These are phyloP conservation scores for Solanum hybrid DNA, from an alignment of 305 asterid species.

Conservation along the genomic window DNA sequence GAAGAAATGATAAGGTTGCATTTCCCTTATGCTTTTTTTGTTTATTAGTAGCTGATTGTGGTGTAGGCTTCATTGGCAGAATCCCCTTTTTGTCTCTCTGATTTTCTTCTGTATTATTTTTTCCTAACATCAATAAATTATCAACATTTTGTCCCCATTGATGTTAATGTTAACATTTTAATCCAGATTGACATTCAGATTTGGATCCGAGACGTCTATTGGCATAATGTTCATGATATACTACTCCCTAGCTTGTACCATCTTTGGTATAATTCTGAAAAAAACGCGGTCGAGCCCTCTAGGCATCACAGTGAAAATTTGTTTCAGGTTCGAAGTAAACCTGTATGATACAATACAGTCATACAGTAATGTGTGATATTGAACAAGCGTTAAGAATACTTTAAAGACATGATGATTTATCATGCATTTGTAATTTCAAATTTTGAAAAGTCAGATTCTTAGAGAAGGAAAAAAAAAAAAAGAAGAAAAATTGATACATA, in stretches of 20 bases:
- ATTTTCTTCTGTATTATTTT: background rate
- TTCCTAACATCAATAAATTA: background rate
- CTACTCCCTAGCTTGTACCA: background rate
- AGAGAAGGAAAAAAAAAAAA: background rate
- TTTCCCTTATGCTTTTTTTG: background rate
- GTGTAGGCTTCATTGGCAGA: constrained; percentile 1
- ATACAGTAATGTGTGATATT: background rate
- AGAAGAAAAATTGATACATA: background rate
- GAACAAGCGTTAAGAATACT: background rate
- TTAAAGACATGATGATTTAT: background rate
- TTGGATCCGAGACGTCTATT: background rate
- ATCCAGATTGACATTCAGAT: no score
- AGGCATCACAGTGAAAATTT: background rate
- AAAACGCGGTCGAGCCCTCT: background rate
- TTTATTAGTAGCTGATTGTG: background rate
- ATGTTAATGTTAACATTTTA: background rate
- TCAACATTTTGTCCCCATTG: background rate
- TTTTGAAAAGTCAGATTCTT: background rate
- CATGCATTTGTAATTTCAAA: background rate
- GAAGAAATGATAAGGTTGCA: background rate
- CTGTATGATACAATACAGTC: background rate
- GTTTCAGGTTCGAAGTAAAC: background rate
- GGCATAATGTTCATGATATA: background rate
- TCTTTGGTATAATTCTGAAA: background rate
- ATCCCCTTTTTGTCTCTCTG: background rate